phyloP scores from a whole-genome alignment of 2,329 filamentous ascomycete species.

The Botrytis hyacinthi region DNA sequence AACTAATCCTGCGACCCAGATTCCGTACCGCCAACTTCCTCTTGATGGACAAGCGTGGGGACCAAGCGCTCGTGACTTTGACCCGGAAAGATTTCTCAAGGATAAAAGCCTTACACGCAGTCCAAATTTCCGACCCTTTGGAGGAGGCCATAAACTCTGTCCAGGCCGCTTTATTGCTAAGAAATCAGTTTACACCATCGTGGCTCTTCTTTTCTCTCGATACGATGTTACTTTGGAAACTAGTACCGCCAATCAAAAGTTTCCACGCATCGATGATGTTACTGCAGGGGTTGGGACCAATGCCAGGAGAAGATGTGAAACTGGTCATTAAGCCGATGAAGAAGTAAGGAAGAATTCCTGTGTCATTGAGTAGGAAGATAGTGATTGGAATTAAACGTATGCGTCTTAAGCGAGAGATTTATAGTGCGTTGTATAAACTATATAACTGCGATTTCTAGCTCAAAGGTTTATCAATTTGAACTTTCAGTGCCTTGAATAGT shows the following conservation, averaged over 20 bases:
- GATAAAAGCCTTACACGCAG: neutral
- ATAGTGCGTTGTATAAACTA: neutral
- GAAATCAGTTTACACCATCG: neutral
- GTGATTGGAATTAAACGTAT: neutral
- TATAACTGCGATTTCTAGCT: neutral
- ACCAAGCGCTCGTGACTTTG: conserved; percentile 5
- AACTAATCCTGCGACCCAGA: conserved; percentile 29
- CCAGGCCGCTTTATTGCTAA: conserved; percentile 14
- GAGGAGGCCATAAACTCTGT: conserved; percentile 15
- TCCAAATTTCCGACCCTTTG: conserved; percentile 10
- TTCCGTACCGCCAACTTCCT: conserved; percentile 17
- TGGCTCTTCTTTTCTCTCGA: neutral
- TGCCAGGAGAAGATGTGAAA: neutral
- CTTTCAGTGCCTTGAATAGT: neutral
- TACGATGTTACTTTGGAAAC: neutral
- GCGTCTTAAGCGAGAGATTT: neutral
- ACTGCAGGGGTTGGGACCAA: neutral
- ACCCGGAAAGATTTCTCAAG: conserved; percentile 15
- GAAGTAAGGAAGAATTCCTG: neutral
- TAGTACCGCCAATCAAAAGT: neutral
- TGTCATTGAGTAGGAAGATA: neutral
- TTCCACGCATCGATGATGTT: neutral
- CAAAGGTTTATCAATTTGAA: neutral
- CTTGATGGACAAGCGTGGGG: conserved; percentile 14
- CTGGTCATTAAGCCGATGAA: neutral